A percentile compares a stretch with the other conserved stretches of the same genome.
These are phyloP conservation scores for Syzygium malaccense DNA, from an alignment of 441 rosid genomes.

Conservation along the genomic window DNA sequence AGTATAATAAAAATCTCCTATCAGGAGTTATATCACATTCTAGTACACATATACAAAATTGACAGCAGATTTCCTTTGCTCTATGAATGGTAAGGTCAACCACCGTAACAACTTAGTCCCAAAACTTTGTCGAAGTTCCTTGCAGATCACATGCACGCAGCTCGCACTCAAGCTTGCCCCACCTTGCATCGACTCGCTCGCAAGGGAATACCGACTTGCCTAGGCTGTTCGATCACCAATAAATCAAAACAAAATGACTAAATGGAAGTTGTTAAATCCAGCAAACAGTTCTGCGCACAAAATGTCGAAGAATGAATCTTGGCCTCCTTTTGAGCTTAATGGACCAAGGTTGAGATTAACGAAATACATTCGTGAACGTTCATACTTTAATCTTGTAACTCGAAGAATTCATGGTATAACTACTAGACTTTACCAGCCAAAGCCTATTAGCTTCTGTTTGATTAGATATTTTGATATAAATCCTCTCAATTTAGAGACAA, in stretches of 20 bases:
- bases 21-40: background rate
- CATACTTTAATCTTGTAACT: background rate
- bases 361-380: accelerated
- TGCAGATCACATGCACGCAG: constrained; percentile 78
- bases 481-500: background rate
- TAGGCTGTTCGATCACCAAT: constrained; percentile 40
- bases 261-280: background rate
- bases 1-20: background rate
- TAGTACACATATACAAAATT: background rate
- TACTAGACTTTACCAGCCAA: background rate
- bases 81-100: background rate
- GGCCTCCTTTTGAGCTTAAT: background rate
- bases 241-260: background rate
- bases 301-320: background rate
- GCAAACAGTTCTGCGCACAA: background rate
- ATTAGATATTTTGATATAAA: background rate
- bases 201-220: constrained; percentile 71
- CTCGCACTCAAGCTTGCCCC: constrained; percentile 99
- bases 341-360: background rate
- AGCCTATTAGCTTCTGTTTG: background rate
- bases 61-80: background rate
- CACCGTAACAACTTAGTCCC: background rate
- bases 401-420: background rate
- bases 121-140: constrained; percentile 35
- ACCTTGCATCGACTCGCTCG: constrained; percentile 90